phyloP scores from a whole-genome alignment of 768 basidiomycete species.

The Peribolospora baueri region DNA sequence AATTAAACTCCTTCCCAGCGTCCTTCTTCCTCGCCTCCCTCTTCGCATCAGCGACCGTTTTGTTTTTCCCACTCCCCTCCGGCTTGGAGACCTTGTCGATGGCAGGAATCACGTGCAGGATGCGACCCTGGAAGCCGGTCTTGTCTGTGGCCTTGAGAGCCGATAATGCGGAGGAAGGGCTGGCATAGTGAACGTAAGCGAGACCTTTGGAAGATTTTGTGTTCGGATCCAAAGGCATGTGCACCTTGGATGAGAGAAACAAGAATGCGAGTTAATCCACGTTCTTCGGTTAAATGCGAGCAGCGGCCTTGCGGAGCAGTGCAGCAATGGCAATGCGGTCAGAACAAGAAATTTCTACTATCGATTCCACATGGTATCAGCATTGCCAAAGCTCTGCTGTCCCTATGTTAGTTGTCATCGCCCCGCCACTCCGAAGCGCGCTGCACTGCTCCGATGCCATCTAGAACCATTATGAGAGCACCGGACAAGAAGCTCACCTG shows the following conservation, averaged over 20 bases:
- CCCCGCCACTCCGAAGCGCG: no score
- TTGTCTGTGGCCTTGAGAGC: constrained; percentile 62
- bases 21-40: constrained; percentile 36
- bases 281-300: no score
- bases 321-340: no score
- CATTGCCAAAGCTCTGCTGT: no score
- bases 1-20: constrained; percentile 63
- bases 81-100: constrained; percentile 28
- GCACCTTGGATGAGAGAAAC: constrained; percentile 22
- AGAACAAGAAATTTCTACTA: no score
- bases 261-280: background rate
- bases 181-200: constrained; percentile 33
- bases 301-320: no score
- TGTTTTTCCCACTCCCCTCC: constrained; percentile 21
- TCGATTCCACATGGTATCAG: no score
- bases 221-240: constrained; percentile 30
- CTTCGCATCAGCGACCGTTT: constrained; percentile 34
- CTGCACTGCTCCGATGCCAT: no score
- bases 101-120: constrained; percentile 72
- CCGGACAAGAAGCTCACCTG: constrained; percentile 33
- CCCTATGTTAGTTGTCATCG: no score
- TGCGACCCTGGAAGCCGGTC: constrained; percentile 66
- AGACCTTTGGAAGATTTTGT: constrained; percentile 35
- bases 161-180: constrained; percentile 29
- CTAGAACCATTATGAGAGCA: no score